Base-by-base conservation (phyloP, 257 asterid genomes). In the Fraxinus cuspidata region DNA sequence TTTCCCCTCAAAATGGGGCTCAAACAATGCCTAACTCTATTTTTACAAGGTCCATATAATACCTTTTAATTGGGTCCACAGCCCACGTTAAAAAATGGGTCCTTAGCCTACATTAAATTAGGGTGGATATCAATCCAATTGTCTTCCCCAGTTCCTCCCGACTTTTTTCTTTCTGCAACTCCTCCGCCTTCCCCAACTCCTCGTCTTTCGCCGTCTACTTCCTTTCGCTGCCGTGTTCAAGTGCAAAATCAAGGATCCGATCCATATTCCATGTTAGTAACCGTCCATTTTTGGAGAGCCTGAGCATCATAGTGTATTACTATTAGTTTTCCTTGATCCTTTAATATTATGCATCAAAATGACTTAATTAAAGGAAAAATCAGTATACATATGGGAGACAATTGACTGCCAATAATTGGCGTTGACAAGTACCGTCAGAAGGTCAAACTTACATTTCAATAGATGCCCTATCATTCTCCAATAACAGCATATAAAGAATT, bases 381-480 rank as follows among this genome's bases (percentile, higher is more conserved):
- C 5, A 8, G 68, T 60, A 25, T 19, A 5, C 16, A 25, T 60
- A 9, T 8, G 10, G 68, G 68, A 60, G 68, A 23, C 32, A 9
- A 9, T 21, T 25, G 18, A 60, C 68, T 60, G 32, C 68, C 18
- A 25, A 60, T 60, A 23, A n/a, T 23, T 60, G 68, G 68, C 29
- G 3, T 60, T 23, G 18, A 23, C 27, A 25, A 21, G 31, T 60
- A 3, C 68, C 9, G 18, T 60, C 68, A 60, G 68, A 60, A 60
- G 68, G 32, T 60, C 32, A 60, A 60, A 8, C 65, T 21, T n/a
- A 56, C 18, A 60, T 60, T 60, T 60, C 32, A 25, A 23, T 60
- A 60, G 68, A 60, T 60, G 68, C 18, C 68, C 68, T 56, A 56
- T 60, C 68, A 60, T 60, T 60, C 32, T 60, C 68, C 25, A 25